Conservation (phyloP, 176 grass and related monocot species). For the Bromus sterilis region DNA sequence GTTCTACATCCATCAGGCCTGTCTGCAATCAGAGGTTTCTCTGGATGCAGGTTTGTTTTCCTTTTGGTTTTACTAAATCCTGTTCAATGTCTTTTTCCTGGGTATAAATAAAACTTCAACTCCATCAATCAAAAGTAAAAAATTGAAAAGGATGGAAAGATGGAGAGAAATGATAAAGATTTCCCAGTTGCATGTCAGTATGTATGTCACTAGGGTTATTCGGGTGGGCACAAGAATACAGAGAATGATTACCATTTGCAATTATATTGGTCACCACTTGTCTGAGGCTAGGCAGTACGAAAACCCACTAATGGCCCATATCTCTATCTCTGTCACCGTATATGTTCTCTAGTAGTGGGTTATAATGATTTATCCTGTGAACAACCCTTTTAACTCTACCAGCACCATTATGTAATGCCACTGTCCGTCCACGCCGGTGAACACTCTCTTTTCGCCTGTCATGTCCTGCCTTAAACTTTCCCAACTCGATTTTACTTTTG, state of each 20-base stretch:
- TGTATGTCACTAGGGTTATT: neutral
- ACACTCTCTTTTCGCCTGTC: constrained; percentile 1
- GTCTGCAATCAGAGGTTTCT: constrained; percentile 85
- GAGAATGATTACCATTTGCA: neutral
- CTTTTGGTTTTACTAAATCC: neutral
- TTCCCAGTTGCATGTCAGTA: neutral
- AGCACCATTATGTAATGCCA: neutral
- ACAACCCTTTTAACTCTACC: constrained; percentile 18
- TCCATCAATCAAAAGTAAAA: neutral
- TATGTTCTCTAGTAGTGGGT: neutral
- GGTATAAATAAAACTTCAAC: neutral
- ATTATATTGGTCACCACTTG: neutral
- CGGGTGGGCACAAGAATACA: neutral
- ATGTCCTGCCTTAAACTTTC: constrained; percentile 6
- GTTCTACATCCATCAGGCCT: constrained; percentile 96
- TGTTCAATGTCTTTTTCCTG: neutral
- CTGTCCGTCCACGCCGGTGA: neutral
- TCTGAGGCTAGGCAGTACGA: neutral
- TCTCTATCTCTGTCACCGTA: neutral
- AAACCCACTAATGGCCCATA: neutral
- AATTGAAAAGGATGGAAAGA: neutral
- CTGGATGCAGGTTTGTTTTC: constrained; percentile 70
- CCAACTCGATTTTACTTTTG: too few species aligned
- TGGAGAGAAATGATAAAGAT: neutral
- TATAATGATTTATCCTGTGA: constrained; percentile 5